Evolutionary conservation across 148 eudicot genomes (phyloP).

Genomic region (Rhododendron kiyosumense): DNA sequence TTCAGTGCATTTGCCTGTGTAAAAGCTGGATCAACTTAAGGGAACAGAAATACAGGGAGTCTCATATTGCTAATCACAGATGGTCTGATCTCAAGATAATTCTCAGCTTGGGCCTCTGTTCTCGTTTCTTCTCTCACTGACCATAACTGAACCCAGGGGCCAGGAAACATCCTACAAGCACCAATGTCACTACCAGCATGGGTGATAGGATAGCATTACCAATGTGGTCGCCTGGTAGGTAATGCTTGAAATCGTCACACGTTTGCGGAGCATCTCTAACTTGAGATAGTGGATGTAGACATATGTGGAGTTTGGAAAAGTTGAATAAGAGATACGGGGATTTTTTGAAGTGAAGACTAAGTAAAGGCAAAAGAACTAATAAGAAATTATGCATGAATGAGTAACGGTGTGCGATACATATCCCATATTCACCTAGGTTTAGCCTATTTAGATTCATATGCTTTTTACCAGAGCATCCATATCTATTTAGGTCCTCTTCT

Average conservation of each 20-base stretch:
- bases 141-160: neutral
- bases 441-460: neutral
- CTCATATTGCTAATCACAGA: neutral
- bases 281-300: neutral
- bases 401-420: neutral
- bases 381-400: neutral
- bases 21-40: neutral
- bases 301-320: neutral
- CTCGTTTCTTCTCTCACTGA: neutral
- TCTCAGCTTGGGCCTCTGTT: neutral
- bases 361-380: neutral
- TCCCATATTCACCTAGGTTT: neutral
- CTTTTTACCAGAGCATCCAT: neutral
- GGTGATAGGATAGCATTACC: neutral
- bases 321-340: neutral
- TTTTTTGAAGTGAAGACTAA: neutral
- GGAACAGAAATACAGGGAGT: neutral
- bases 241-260: neutral
- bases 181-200: neutral
- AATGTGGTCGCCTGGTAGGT: neutral
- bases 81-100: neutral
- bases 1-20: neutral
- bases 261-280: neutral
- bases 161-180: neutral
- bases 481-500: neutral